Conservation (phyloP, 768 basidiomycete species). For the Myochromella boudieri region DNA sequence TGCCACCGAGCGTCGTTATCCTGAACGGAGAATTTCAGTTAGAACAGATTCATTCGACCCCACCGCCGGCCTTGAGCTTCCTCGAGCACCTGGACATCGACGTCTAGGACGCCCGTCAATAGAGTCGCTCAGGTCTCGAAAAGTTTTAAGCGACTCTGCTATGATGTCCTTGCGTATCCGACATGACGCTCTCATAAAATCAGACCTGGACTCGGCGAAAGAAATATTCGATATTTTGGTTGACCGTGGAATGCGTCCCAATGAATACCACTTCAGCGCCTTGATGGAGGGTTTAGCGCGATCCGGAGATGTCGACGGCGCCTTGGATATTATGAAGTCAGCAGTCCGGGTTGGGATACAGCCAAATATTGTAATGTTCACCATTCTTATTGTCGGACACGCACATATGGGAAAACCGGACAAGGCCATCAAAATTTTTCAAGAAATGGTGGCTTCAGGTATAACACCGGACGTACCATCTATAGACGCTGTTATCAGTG, state of each 20-base stretch:
- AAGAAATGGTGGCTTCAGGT: slow-evolving; percentile 59
- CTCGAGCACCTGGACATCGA: slow-evolving; percentile 27
- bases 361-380: slow-evolving; percentile 70
- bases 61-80: slow-evolving; percentile 41
- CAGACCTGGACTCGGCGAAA: slow-evolving; percentile 51
- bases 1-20: slow-evolving; percentile 10
- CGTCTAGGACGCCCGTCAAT: slow-evolving; percentile 40
- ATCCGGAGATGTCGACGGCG: slow-evolving; percentile 57
- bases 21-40: slow-evolving; percentile 21
- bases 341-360: slow-evolving; percentile 49
- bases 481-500: slow-evolving; percentile 70
- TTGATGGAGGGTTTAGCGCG: slow-evolving; percentile 74
- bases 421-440: slow-evolving; percentile 54
- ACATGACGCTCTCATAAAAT: slow-evolving; percentile 54
- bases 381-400: slow-evolving; percentile 72
- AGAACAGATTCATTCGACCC: slow-evolving; percentile 44
- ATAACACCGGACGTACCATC: slow-evolving; percentile 69
- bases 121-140: slow-evolving; percentile 44
- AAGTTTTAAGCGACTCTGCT: slow-evolving; percentile 53
- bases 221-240: slow-evolving; percentile 59
- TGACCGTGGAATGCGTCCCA: slow-evolving; percentile 68
- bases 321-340: slow-evolving; percentile 54
- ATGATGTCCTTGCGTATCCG: slow-evolving; percentile 63
- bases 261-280: slow-evolving; percentile 69
- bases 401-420: slow-evolving; percentile 58